Conservation (phyloP, 2,329 filamentous ascomycete genomes). For the Fusarium sp. region DNA sequence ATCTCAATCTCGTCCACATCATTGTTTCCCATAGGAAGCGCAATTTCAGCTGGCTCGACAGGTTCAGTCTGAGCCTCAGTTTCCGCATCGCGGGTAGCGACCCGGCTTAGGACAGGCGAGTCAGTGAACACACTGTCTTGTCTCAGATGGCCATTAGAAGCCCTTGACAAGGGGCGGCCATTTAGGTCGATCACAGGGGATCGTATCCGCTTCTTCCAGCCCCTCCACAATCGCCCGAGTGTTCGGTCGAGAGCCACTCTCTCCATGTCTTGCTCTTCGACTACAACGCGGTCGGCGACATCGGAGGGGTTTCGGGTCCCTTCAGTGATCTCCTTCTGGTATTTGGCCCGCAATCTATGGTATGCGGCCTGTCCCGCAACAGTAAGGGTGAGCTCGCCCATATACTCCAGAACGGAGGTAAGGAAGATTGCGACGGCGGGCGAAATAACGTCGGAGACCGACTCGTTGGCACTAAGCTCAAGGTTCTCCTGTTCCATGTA, state of each 20-base stretch:
- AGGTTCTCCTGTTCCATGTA: conserved; percentile 86
- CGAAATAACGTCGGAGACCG: conserved; percentile 78
- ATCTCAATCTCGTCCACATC: conserved; percentile 87
- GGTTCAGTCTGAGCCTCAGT: conserved; percentile 46
- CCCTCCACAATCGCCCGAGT: conserved; percentile 90
- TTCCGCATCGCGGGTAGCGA: conserved; percentile 49
- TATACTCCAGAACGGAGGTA: conserved; percentile 92
- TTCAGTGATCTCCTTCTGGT: conserved; percentile 71
- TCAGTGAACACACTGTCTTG: conserved; percentile 56
- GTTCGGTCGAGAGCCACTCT: conserved; percentile 91
- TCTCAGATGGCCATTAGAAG: conserved; percentile 54
- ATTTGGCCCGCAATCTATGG: conserved; percentile 71
- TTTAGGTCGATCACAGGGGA: conserved; percentile 64
- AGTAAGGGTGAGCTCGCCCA: conserved; percentile 92
- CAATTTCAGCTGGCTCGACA: conserved; percentile 62
- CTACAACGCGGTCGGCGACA: conserved; percentile 76
- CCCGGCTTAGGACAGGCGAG: conserved; percentile 50
- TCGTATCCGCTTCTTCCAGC: conserved; percentile 90
- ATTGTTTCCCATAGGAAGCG: conserved; percentile 75
- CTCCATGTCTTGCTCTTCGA: conserved; percentile 93
- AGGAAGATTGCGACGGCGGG: conserved; percentile 96
- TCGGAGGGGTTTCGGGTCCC: conserved; percentile 61
- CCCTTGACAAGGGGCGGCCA: conserved; percentile 64
- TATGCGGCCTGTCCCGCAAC: conserved; percentile 88
- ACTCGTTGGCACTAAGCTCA: conserved; percentile 68